Conservation (phyloP, 768 basidiomycete species). For the Amanita rubescens region DNA sequence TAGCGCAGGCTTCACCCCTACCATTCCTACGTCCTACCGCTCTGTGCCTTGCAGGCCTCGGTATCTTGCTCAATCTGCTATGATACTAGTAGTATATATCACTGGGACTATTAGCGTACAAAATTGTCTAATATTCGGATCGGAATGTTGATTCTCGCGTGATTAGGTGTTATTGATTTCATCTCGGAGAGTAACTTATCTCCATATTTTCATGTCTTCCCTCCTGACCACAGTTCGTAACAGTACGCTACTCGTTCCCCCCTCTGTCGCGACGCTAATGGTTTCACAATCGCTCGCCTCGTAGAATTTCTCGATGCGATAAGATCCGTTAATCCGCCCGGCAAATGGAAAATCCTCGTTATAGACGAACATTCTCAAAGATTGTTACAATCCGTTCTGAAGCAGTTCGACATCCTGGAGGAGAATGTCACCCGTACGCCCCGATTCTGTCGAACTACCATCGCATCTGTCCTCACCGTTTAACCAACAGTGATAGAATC, state of each 20-base stretch:
- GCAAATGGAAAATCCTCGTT: conserved; percentile 95
- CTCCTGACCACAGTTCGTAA: conserved; percentile 38
- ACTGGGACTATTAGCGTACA: background rate
- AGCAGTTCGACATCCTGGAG: conserved; percentile 89
- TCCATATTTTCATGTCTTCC: conserved; percentile 27
- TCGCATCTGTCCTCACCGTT: conserved; percentile 8
- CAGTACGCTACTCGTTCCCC: conserved; percentile 27
- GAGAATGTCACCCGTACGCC: conserved; percentile 92
- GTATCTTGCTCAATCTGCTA: background rate
- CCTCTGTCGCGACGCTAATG: background rate
- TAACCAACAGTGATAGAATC: conserved; percentile 77
- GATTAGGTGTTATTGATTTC: background rate
- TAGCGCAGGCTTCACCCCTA: conserved; percentile 10
- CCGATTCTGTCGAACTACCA: background rate
- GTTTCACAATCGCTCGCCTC: background rate
- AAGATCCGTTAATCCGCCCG: conserved; percentile 78
- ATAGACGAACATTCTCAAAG: conserved; percentile 90
- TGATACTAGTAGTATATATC: background rate
- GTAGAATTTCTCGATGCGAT: conserved; percentile 85
- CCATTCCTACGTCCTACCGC: background rate
- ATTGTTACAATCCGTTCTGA: conserved; percentile 77
- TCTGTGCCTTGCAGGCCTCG: background rate
- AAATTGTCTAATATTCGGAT: conserved; percentile 5
- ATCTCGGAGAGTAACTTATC: background rate
- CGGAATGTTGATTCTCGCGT: background rate